Percentiles rank a stretch among this genome's conserved stretches.
These are phyloP conservation scores for Urtica urens DNA, from an alignment of 306 rosid genomes.

Conservation along the genomic window DNA sequence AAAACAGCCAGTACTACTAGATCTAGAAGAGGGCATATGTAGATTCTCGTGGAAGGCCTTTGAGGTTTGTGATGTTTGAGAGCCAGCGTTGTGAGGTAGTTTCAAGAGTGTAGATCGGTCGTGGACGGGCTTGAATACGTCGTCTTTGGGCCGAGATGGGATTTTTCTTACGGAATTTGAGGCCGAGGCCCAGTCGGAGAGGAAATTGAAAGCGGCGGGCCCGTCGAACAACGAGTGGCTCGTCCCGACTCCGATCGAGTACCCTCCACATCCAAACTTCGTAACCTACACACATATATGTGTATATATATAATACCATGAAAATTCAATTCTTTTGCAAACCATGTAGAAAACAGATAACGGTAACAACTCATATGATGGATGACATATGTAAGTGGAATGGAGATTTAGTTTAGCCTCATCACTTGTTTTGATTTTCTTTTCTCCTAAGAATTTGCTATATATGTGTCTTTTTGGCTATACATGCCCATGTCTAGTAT, in stretches of 20 bases:
- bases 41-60: neutral
- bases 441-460: too few species aligned
- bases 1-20: neutral
- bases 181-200: slow-evolving; percentile 58
- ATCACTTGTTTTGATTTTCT: too few species aligned
- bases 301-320: neutral
- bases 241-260: slow-evolving; percentile 55
- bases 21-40: neutral
- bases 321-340: too few species aligned
- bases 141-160: neutral
- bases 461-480: too few species aligned
- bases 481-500: too few species aligned
- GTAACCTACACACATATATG: slow-evolving; percentile 35
- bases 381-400: too few species aligned
- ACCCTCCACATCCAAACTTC: slow-evolving; percentile 73
- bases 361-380: too few species aligned
- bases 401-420: too few species aligned
- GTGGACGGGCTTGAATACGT: slow-evolving; percentile 44
- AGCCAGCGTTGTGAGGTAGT: neutral
- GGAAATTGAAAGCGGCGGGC: slow-evolving; percentile 52
- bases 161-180: slow-evolving; percentile 27
- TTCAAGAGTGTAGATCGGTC: slow-evolving; percentile 38
- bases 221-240: slow-evolving; percentile 77
- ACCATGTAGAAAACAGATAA: too few species aligned
- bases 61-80: neutral